phyloP scores from a whole-genome alignment of 495 filamentous ascomycete genomes.

The Oidiodendron maius region DNA sequence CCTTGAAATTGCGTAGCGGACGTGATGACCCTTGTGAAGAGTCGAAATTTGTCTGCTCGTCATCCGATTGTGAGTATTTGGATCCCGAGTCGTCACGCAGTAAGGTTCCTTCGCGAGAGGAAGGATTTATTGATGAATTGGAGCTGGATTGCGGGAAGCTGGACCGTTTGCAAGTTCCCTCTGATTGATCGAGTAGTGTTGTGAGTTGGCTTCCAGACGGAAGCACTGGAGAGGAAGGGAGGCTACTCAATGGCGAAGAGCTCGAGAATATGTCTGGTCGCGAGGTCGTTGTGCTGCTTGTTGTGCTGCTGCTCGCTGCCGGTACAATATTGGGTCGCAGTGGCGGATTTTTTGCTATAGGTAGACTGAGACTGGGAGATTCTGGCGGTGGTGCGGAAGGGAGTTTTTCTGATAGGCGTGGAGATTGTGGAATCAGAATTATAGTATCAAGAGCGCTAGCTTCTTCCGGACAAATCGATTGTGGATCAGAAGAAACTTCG shows the following conservation, averaged over 20 bases:
- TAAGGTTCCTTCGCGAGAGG: background rate
- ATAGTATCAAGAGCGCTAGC: no score
- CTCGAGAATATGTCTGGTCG: background rate
- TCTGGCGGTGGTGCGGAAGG: no score
- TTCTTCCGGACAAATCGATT: no score
- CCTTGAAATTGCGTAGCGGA: conserved; percentile 52
- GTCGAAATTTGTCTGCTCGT: background rate
- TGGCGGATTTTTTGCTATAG: no score
- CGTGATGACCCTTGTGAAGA: conserved; percentile 36
- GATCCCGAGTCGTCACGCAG: background rate
- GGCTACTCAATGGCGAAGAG: background rate
- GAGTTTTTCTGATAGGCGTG: no score
- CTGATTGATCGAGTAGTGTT: background rate
- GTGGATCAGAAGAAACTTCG: no score
- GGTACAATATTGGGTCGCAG: no score
- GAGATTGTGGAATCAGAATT: no score
- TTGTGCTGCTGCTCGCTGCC: background rate
- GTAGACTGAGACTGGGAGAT: no score
- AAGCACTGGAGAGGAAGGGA: background rate
- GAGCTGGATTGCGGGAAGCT: background rate
- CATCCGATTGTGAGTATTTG: background rate
- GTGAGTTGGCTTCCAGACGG: background rate
- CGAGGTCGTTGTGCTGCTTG: background rate
- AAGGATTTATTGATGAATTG: background rate
- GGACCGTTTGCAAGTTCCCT: background rate